A percentile compares a stretch with the other conserved stretches of the same genome.
Evolutionary conservation across 2,329 filamentous ascomycete genomes (phyloP).

Genomic region (Venturiaceae sp.): DNA sequence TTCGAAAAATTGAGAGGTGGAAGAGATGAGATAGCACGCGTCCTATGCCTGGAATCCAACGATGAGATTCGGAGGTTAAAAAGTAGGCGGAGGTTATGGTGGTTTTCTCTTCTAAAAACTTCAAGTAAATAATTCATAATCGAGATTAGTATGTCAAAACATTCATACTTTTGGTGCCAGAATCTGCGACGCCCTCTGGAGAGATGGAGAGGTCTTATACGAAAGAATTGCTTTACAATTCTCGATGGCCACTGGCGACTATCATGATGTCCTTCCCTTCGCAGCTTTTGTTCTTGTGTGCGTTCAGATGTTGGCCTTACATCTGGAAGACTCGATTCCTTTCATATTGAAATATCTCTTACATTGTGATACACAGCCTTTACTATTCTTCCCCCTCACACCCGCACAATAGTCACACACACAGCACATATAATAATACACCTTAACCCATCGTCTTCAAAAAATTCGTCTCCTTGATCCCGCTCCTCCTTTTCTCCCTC

Average conservation of each 20-base stretch:
- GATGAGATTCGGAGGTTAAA: background rate
- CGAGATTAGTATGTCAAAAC: background rate
- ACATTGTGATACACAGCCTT: constrained; percentile 1
- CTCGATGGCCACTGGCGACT: too few relatives aligned
- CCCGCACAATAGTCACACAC: background rate
- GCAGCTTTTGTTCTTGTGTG: too few relatives aligned
- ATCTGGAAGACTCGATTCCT: background rate
- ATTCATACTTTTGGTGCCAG: background rate
- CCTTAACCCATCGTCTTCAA: constrained; percentile 64
- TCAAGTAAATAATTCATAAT: background rate
- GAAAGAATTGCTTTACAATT: too few relatives aligned
- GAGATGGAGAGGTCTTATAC: too few relatives aligned
- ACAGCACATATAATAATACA: too few relatives aligned
- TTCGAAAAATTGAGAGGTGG: background rate
- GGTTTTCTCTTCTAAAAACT: background rate
- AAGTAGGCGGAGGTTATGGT: background rate
- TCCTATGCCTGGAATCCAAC: background rate
- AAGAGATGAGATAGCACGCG: background rate
- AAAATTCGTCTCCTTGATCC: constrained; percentile 81
- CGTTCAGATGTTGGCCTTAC: too few relatives aligned
- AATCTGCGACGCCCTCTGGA: too few relatives aligned
- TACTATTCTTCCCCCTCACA: background rate
- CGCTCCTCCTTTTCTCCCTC: constrained; percentile 63
- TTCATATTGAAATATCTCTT: background rate
- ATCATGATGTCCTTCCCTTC: too few relatives aligned